phyloP scores from a whole-genome alignment of 495 filamentous ascomycete genomes.

The Podospora pseudopauciseta region DNA sequence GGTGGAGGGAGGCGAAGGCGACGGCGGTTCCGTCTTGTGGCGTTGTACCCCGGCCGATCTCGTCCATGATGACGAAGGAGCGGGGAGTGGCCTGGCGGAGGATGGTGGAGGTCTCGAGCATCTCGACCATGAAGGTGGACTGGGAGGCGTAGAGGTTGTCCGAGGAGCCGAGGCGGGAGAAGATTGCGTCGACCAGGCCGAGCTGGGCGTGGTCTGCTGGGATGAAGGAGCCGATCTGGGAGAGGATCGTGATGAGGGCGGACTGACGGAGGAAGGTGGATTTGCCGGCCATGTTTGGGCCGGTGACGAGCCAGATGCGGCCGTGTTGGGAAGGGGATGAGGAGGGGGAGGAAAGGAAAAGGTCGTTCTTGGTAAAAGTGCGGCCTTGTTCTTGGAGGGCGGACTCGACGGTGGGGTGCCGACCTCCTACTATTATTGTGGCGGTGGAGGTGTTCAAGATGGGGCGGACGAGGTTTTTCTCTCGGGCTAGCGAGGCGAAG shows the following conservation, averaged over 20 bases:
- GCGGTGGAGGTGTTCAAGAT: slow-evolving; percentile 54
- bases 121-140: slow-evolving; percentile 92
- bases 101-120: slow-evolving; percentile 73
- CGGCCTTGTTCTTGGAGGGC: slow-evolving; percentile 76
- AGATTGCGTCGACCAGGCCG: slow-evolving; percentile 86
- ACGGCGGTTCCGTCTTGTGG: slow-evolving; percentile 87
- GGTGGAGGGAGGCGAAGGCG: slow-evolving; percentile 80
- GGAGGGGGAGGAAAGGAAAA: slow-evolving; percentile 49
- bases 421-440: slow-evolving; percentile 66
- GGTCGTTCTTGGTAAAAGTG: slow-evolving; percentile 83
- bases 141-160: slow-evolving; percentile 90
- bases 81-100: slow-evolving; percentile 60
- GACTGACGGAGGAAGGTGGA: slow-evolving; percentile 93
- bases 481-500: slow-evolving; percentile 71
- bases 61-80: slow-evolving; percentile 98
- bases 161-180: slow-evolving; percentile 86
- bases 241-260: slow-evolving; percentile 87
- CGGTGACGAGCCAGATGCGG: slow-evolving; percentile 83
- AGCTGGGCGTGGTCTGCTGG: slow-evolving; percentile 81
- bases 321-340: slow-evolving; percentile 37
- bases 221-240: slow-evolving; percentile 88
- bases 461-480: slow-evolving; percentile 70
- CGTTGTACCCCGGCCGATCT: slow-evolving; percentile 90
- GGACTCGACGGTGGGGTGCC: slow-evolving; percentile 85
- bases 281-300: slow-evolving; percentile 99